These are phyloP conservation scores for Hypoxylon trugodes DNA, from an alignment of 495 filamentous ascomycete species.

Conservation along the genomic window DNA sequence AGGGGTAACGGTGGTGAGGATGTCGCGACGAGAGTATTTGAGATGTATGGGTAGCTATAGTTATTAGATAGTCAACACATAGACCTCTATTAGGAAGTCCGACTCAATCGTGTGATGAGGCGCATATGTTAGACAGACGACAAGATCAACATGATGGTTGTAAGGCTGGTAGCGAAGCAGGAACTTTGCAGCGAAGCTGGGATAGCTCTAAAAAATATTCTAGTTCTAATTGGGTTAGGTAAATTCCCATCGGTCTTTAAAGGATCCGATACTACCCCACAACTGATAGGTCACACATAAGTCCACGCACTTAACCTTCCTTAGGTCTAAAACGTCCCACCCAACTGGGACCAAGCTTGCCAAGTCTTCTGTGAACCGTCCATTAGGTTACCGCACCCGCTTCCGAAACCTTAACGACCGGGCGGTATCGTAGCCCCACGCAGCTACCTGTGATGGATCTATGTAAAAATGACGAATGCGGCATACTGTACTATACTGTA, in stretches of 20 bases:
- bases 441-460: neutral
- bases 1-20: neutral
- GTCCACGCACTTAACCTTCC: neutral
- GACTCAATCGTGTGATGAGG: too few species aligned
- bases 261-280: conserved; percentile 5
- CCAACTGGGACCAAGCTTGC: neutral
- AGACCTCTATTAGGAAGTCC: too few species aligned
- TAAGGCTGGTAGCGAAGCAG: too few species aligned
- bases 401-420: conserved; percentile 18
- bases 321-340: conserved; percentile 1
- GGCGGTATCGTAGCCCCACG: conserved; percentile 27
- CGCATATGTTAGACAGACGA: too few species aligned
- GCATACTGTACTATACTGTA: conserved; percentile 16
- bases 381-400: conserved; percentile 15
- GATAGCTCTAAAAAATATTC: conserved; percentile 10
- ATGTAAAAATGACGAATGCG: too few species aligned
- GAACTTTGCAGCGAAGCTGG: too few species aligned
- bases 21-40: neutral
- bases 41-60: neutral
- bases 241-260: conserved; percentile 8
- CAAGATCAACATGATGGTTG: too few species aligned
- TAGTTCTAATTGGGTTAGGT: conserved; percentile 5
- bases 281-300: neutral
- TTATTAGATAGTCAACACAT: too few species aligned
- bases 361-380: conserved; percentile 13